Percentiles rank a stretch among this genome's conserved stretches.
These are phyloP conservation scores for Phylloboletellus chloephorus DNA, from an alignment of 1,284 basidiomycete species.

Conservation along the genomic window DNA sequence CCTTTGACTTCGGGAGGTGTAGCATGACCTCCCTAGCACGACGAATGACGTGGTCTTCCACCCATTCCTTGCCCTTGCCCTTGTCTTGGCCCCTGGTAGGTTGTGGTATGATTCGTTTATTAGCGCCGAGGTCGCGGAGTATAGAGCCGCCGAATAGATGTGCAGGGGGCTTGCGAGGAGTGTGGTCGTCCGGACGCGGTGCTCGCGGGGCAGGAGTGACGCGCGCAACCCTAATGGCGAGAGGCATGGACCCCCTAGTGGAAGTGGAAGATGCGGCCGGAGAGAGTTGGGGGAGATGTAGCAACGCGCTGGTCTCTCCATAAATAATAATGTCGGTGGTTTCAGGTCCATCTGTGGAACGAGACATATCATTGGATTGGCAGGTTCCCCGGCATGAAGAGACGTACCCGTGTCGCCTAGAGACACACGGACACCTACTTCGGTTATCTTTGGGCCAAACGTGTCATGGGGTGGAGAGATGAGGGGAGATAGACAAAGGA, in stretches of 20 bases:
- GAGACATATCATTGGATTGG: neutral
- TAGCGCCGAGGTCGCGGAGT: constrained; percentile 18
- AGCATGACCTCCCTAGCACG: constrained; percentile 36
- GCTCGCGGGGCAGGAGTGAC: constrained; percentile 40
- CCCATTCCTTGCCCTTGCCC: constrained; percentile 15
- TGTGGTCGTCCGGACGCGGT: constrained; percentile 73
- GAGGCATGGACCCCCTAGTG: constrained; percentile 19
- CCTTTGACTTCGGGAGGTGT: constrained; percentile 28
- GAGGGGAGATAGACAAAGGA: constrained; percentile 51
- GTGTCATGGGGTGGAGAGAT: constrained; percentile 20
- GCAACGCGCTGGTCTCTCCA: constrained; percentile 38
- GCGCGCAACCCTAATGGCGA: constrained; percentile 55
- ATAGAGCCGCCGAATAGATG: constrained; percentile 27
- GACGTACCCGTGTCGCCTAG: constrained; percentile 60
- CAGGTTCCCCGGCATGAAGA: constrained; percentile 1
- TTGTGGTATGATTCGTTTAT: constrained; percentile 15
- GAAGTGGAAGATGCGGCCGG: constrained; percentile 15
- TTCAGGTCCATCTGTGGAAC: constrained; percentile 49
- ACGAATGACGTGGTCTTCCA: constrained; percentile 28
- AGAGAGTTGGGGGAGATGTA: constrained; percentile 13
- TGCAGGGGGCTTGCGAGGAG: constrained; percentile 57
- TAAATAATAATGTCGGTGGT: constrained; percentile 66
- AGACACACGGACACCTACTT: constrained; percentile 57
- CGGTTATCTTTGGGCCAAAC: constrained; percentile 26
- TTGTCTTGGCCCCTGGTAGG: constrained; percentile 1